Evolutionary conservation across 208 protist genomes (phyloP), one percentile per base, ranked within the genome.

Genomic region (Acanthamoeba triangularis): DNA sequence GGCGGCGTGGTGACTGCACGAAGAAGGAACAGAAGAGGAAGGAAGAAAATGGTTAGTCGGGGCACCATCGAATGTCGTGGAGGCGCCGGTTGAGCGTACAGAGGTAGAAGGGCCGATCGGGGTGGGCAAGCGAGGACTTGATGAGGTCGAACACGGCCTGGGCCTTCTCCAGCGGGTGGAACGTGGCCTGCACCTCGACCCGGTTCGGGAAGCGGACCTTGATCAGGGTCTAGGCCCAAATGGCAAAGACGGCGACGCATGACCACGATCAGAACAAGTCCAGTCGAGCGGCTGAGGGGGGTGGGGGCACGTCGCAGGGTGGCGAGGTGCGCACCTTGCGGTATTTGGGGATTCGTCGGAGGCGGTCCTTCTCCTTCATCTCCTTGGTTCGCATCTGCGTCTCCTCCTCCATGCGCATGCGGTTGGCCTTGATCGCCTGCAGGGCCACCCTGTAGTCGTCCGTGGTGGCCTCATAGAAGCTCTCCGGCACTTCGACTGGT

Each of bases 121-220:
- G 47, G 41, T 69, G 33, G 20, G 85, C 85, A 4, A 91, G 56
- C 33, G 49, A 28, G n/a, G 67, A 54, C 85, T 69, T 63, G 59
- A 91, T 52, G 41, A 91, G n/a, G 20, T 69, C 30, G 33, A 52
- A 33, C n/a, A 91, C 85, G 4, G 85, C 47, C 28, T 63, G 49
- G 16, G 56, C 41, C 85, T 63, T 74, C n/a, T 91, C 85, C 20
- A 74, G 30, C 28, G 85, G 85, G 59, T 91, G 85, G 28, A 91
- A 91, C 11, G 85, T 91, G 30, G 85, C 85, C 59, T 91, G 85
- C 56, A 91, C 35, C 56, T 91, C 85, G 16, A 91, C 33, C 37
- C 85, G 85, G n/a, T 91, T 91, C 54, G 85, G 85, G 59, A 91
- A 91, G 30, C 85, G 85, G 85, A 91, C 59, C 37, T 72, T 63